Conservation (phyloP, 805 yeast genomes). For the Alloascoidea africana region DNA sequence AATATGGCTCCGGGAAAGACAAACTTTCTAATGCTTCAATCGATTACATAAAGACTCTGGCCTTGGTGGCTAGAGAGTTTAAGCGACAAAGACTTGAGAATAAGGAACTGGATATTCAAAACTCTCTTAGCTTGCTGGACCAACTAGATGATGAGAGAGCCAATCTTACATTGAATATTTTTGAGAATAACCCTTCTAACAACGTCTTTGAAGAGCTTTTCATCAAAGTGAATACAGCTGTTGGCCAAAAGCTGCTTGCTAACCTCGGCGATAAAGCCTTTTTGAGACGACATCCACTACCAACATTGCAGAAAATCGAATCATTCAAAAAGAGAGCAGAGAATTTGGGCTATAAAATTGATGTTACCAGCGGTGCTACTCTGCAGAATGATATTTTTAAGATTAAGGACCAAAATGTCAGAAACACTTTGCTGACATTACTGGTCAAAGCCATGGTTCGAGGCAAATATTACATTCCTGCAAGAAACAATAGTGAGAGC, state of each 20-base stretch:
- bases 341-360: conserved; percentile 49
- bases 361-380: conserved; percentile 57
- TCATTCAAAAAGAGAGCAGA: conserved; percentile 37
- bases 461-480: conserved; percentile 82
- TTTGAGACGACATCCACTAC: conserved; percentile 77
- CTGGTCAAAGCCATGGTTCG: conserved; percentile 70
- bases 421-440: conserved; percentile 66
- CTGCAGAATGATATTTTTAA: conserved; percentile 55
- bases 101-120: conserved; percentile 25
- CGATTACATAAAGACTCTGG: conserved; percentile 48
- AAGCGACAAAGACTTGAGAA: conserved; percentile 51
- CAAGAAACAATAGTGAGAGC: conserved; percentile 66
- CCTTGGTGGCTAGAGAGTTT: conserved; percentile 52
- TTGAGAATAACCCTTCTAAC: conserved; percentile 40
- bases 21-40: conserved; percentile 37
- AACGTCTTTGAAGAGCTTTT: conserved; percentile 60
- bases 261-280: conserved; percentile 69
- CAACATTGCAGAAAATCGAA: conserved; percentile 68
- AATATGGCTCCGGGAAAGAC: conserved; percentile 9
- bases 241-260: conserved; percentile 69
- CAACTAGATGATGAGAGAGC: conserved; percentile 79
- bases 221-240: conserved; percentile 67
- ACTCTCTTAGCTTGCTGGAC: conserved; percentile 50
- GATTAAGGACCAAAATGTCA: conserved; percentile 43
- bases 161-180: conserved; percentile 55